phyloP scores from a whole-genome alignment of 495 filamentous ascomycete genomes.

The Podospora appendiculata region DNA sequence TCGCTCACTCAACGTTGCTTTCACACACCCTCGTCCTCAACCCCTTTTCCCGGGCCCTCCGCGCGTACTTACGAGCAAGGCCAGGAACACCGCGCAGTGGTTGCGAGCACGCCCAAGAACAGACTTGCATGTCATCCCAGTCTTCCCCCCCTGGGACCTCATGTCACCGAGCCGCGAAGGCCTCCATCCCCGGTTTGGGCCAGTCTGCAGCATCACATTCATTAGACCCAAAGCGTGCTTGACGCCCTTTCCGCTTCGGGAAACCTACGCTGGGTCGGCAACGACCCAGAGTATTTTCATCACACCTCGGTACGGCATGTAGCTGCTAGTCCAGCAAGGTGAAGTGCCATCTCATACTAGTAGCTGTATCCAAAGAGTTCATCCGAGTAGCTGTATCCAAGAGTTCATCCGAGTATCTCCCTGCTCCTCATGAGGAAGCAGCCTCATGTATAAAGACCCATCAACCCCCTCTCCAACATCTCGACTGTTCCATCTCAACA shows the following conservation, averaged over 20 bases:
- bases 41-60: neutral
- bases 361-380: neutral
- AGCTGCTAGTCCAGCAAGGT: neutral
- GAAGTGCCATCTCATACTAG: neutral
- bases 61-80: neutral
- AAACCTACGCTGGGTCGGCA: too few relatives aligned
- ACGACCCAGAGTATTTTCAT: too few relatives aligned
- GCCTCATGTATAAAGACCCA: constrained; percentile 1
- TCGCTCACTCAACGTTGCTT: neutral
- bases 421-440: too few relatives aligned
- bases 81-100: neutral
- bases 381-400: neutral
- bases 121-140: too few relatives aligned
- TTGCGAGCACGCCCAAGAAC: neutral
- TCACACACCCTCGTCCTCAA: neutral
- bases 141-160: too few relatives aligned
- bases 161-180: too few relatives aligned
- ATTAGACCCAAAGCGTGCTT: too few relatives aligned
- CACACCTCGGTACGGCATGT: neutral
- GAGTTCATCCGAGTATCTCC: too few relatives aligned
- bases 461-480: neutral
- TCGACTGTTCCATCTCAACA: neutral
- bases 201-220: too few relatives aligned
- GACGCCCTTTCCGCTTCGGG: too few relatives aligned
- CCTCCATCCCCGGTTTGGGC: too few relatives aligned